Conservation (phyloP, 148 eudicot species). For the Spergularia marina region DNA sequence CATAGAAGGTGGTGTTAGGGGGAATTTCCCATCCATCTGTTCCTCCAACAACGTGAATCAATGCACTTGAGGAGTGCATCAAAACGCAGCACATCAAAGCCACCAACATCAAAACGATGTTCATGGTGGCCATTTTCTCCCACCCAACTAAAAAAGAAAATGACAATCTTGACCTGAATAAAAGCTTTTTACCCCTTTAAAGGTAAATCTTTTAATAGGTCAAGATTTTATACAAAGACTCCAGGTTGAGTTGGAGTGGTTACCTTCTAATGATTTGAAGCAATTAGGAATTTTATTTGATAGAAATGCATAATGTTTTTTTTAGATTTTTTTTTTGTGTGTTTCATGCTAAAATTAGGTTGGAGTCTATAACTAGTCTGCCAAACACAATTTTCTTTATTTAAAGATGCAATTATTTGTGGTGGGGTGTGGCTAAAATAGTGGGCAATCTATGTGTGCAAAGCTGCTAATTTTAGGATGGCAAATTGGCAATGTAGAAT, state of each 20-base stretch:
- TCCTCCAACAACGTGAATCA: conserved; percentile 58
- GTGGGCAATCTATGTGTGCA: background rate
- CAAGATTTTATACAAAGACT: conserved; percentile 7
- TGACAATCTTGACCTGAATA: conserved; percentile 1
- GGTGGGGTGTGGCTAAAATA: background rate
- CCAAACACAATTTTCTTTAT: background rate
- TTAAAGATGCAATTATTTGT: background rate
- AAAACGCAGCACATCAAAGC: conserved; percentile 27
- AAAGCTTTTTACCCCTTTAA: conserved; percentile 2
- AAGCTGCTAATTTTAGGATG: conserved; percentile 11
- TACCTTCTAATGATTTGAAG: background rate
- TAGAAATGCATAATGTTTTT: background rate
- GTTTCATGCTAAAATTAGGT: conserved; percentile 7
- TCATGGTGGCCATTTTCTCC: conserved; percentile 29
- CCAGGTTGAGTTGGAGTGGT: background rate
- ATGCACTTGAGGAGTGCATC: conserved; percentile 33
- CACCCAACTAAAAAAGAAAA: background rate
- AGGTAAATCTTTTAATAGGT: conserved; percentile 9
- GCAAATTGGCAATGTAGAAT: background rate
- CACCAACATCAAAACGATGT: conserved; percentile 27
- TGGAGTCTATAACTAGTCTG: conserved; percentile 1
- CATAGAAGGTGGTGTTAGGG: conserved; percentile 38
- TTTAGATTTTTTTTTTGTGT: background rate
- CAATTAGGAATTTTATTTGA: background rate
- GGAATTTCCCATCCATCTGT: conserved; percentile 50